Evolutionary conservation across 257 asterid genomes (phyloP).

Genomic region (Solanum bulbocastanum): DNA sequence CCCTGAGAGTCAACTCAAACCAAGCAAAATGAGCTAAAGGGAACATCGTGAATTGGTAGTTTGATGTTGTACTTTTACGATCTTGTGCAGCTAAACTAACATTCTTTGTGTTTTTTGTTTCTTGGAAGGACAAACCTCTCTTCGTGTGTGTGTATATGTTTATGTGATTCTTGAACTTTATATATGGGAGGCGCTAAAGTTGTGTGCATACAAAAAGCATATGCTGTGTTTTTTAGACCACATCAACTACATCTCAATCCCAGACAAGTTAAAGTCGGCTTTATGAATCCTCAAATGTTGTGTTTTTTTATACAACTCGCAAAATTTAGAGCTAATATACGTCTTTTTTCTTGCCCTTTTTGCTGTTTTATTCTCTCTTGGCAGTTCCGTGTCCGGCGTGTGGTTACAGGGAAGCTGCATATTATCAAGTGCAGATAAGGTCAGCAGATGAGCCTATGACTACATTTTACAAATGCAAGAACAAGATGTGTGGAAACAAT

Average conservation of each 20-base stretch:
- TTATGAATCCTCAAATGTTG: not conserved
- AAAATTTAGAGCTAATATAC: not conserved
- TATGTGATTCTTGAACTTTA: not conserved
- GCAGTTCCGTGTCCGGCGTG: slow-evolving; percentile 1
- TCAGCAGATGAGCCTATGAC: slow-evolving; percentile 8
- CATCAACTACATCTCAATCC: not conserved
- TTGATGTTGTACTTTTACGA: not conserved
- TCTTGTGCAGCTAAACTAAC: not conserved
- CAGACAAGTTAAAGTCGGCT: not conserved
- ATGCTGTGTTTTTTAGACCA: not conserved
- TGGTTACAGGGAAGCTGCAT: slow-evolving; percentile 10
- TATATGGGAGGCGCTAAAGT: not conserved
- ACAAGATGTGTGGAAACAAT: slow-evolving; percentile 1
- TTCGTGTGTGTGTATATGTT: not conserved
- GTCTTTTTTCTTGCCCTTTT: not conserved
- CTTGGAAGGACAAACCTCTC: not conserved
- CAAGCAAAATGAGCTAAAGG: not conserved
- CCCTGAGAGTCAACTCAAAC: not conserved
- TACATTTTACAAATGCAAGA: slow-evolving; percentile 4
- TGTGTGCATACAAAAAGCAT: not conserved
- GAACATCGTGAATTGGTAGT: not conserved
- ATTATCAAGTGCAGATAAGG: slow-evolving; percentile 2
- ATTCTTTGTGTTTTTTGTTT: not conserved
- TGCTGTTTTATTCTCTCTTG: not conserved
- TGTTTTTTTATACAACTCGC: not conserved